phyloP scores from a whole-genome alignment of 257 asterid genomes.

The Prunella vulgaris region DNA sequence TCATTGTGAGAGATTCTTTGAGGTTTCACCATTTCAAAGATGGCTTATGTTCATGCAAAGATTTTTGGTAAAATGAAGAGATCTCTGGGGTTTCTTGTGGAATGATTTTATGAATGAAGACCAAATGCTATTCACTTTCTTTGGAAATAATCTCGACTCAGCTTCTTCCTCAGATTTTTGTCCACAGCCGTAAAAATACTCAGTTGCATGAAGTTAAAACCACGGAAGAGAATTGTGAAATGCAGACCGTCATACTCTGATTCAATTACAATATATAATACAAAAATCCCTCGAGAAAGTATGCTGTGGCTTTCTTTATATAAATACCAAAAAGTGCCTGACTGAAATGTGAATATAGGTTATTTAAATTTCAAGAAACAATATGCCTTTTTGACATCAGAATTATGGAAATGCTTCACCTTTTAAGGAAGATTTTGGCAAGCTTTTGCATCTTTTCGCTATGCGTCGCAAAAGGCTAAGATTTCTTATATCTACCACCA shows the following conservation, averaged over 20 bases:
- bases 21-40: conserved; percentile 50
- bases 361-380: neutral
- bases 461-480: too few species aligned
- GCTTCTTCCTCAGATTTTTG: neutral
- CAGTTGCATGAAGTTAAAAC: neutral
- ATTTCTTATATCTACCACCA: neutral
- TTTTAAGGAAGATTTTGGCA: neutral
- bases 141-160: neutral
- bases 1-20: conserved; percentile 43
- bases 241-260: neutral
- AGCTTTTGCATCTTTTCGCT: neutral
- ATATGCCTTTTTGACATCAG: neutral
- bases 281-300: neutral
- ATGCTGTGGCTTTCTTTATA: neutral
- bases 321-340: neutral
- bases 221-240: neutral
- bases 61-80: conserved; percentile 34
- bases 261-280: too few species aligned
- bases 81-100: neutral
- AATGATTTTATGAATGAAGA: neutral
- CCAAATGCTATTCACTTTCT: neutral
- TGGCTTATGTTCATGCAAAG: conserved; percentile 49
- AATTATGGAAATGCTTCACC: neutral
- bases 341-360: neutral
- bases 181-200: neutral